A percentile compares a stretch with the other conserved stretches of the same genome.
Evolutionary conservation across 768 basidiomycete genomes (phyloP).

Genomic region (Royoungia palumana): DNA sequence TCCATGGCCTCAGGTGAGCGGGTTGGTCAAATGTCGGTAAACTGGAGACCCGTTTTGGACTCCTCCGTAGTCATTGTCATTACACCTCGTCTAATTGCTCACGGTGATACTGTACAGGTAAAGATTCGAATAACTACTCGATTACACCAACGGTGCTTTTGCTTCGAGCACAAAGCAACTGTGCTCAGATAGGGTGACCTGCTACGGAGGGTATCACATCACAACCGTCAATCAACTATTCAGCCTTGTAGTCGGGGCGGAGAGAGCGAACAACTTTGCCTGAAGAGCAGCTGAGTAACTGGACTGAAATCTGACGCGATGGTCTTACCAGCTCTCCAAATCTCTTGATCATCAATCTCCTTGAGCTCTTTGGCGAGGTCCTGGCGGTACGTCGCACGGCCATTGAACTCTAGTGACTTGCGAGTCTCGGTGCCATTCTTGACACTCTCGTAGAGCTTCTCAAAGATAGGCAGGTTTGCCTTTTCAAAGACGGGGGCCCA

Average conservation of each 20-base stretch:
- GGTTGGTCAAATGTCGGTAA: background rate
- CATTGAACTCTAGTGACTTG: constrained; percentile 95
- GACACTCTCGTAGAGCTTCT: constrained; percentile 92
- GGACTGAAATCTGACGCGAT: background rate
- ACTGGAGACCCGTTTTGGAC: too few species aligned
- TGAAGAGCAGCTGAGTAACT: constrained; percentile 19
- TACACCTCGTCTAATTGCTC: background rate
- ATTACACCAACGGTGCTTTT: constrained; percentile 30
- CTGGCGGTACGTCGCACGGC: constrained; percentile 85
- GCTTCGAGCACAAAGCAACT: constrained; percentile 11
- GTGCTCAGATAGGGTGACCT: constrained; percentile 8
- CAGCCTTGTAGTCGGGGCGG: constrained; percentile 80
- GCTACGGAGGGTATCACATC: constrained; percentile 7
- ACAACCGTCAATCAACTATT: constrained; percentile 29
- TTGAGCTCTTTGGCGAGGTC: constrained; percentile 90
- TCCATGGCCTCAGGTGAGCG: constrained; percentile 38
- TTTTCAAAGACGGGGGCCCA: constrained; percentile 98
- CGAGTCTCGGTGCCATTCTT: constrained; percentile 95
- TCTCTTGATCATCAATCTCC: constrained; percentile 97
- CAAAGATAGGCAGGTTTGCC: constrained; percentile 92
- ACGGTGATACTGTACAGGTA: constrained; percentile 18
- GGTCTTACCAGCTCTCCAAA: constrained; percentile 86
- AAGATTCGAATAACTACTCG: background rate
- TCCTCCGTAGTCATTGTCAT: background rate
- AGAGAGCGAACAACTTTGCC: constrained; percentile 90